Percentiles rank a stretch among this genome's conserved stretches.
phyloP scores from a whole-genome alignment of 2,329 filamentous ascomycete genomes.

The Aspergillus sclerotialis region DNA sequence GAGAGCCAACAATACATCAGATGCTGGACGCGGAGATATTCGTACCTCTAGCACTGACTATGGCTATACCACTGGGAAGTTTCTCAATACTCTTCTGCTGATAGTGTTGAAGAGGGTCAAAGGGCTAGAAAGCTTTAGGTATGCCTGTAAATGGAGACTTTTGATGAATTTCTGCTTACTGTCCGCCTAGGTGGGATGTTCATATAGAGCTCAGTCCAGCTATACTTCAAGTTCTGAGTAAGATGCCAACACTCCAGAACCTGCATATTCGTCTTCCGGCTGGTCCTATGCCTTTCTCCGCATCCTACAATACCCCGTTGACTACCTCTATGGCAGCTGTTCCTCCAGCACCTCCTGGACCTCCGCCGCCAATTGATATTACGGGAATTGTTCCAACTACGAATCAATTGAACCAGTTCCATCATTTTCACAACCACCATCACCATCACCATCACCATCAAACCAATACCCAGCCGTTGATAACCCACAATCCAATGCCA shows the following conservation, averaged over 20 bases:
- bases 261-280: conserved; percentile 55
- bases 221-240: conserved; percentile 52
- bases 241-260: conserved; percentile 45
- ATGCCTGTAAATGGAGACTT: conserved; percentile 12
- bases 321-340: neutral
- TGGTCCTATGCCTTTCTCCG: conserved; percentile 29
- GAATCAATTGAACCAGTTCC: no score
- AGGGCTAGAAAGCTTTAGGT: conserved; percentile 53
- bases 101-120: conserved; percentile 51
- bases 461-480: neutral
- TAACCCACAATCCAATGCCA: neutral
- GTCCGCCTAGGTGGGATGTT: conserved; percentile 52
- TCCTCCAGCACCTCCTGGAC: neutral
- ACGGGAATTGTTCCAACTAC: no score
- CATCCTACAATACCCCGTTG: neutral
- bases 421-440: conserved; percentile 13
- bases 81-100: conserved; percentile 55
- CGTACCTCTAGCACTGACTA: conserved; percentile 45
- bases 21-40: conserved; percentile 45
- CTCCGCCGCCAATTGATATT: no score
- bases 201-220: conserved; percentile 55
- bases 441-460: conserved; percentile 20
- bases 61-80: conserved; percentile 51
- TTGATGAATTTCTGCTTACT: conserved; percentile 2
- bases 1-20: no score